Evolutionary conservation across 345 rosid genomes (phyloP).

Genomic region (Populus deltoides): DNA sequence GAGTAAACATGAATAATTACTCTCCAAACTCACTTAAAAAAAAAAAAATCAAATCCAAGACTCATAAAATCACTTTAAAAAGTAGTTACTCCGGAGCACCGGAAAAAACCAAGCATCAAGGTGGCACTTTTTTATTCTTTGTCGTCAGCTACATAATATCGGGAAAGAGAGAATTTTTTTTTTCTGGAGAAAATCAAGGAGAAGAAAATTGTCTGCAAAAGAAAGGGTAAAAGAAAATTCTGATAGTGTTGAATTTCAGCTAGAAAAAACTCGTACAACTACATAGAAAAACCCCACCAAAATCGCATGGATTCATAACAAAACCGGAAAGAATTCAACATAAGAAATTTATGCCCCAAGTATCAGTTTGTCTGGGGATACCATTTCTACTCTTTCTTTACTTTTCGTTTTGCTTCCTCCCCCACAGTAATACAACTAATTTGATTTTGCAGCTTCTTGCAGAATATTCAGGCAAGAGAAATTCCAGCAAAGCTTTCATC

Average conservation of each 20-base stretch:
- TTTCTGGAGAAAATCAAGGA: background rate
- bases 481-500: background rate
- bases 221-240: background rate
- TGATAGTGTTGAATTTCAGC: background rate
- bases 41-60: too few species aligned
- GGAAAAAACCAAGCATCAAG: too few species aligned
- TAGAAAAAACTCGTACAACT: background rate
- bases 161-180: too few species aligned
- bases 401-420: background rate
- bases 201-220: background rate
- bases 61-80: too few species aligned
- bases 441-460: background rate
- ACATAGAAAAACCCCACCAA: background rate
- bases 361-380: background rate
- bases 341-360: background rate
- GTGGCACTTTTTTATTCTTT: too few species aligned
- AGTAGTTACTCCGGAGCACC: too few species aligned
- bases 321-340: background rate
- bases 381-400: background rate
- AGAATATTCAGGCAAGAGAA: background rate
- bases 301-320: background rate
- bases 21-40: too few species aligned
- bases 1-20: too few species aligned
- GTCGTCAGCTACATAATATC: background rate
- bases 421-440: background rate